These are phyloP conservation scores for Podila epicladia DNA, from an alignment of 192 early-diverging fungal genomes.

Conservation along the genomic window DNA sequence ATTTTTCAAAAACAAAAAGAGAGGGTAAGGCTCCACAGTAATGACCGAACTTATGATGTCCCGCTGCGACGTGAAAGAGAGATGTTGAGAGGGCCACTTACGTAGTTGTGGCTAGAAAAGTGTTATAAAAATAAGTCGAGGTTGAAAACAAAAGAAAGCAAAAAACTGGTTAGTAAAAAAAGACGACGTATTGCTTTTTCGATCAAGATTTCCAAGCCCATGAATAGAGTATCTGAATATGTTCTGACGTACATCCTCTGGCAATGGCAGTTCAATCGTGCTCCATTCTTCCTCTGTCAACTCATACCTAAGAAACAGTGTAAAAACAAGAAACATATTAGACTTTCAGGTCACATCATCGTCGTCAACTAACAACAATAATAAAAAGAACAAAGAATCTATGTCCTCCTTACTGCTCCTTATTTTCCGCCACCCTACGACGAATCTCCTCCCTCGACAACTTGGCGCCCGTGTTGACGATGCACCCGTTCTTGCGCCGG, in stretches of 20 bases:
- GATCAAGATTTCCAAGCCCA: background rate
- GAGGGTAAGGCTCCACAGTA: background rate
- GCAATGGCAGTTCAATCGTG: slow-evolving; percentile 74
- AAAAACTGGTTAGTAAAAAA: background rate
- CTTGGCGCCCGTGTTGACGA: slow-evolving; percentile 90
- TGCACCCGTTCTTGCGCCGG: slow-evolving; percentile 93
- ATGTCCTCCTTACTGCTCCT: slow-evolving; percentile 66
- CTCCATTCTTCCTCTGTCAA: slow-evolving; percentile 74
- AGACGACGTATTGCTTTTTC: background rate
- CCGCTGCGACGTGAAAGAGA: background rate
- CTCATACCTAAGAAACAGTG: slow-evolving; percentile 65
- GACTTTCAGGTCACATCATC: background rate
- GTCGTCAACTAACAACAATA: background rate
- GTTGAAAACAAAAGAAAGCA: background rate
- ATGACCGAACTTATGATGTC: background rate
- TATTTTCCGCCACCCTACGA: slow-evolving; percentile 74
- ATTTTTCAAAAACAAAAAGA: slow-evolving; percentile 8
- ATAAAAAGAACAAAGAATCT: background rate
- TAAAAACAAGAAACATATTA: background rate
- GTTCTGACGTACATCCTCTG: slow-evolving; percentile 68
- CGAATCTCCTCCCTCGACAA: slow-evolving; percentile 80
- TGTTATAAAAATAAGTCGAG: background rate
- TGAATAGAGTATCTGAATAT: background rate
- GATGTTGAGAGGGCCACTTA: background rate
- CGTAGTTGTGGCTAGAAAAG: slow-evolving; percentile 24